These are phyloP conservation scores for Fragaria nilgerrensis DNA, from an alignment of 306 rosid genomes.

Conservation along the genomic window DNA sequence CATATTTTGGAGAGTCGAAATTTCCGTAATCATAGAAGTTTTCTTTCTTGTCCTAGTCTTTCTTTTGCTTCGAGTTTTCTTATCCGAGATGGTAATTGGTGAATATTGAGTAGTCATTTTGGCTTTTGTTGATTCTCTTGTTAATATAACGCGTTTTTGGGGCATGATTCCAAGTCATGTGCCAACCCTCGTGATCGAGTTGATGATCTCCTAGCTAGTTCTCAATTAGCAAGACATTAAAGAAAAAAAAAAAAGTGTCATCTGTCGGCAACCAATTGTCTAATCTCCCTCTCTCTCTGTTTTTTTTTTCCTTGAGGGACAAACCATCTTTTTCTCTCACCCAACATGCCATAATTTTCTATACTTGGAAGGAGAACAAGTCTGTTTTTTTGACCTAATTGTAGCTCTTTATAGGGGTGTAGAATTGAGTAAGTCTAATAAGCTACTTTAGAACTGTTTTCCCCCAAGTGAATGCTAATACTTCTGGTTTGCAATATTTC, in stretches of 20 bases:
- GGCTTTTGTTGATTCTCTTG: not conserved
- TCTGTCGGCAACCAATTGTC: conserved; percentile 48
- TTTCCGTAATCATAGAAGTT: too few relatives aligned
- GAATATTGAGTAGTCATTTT: conserved; percentile 15
- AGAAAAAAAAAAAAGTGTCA: conserved; percentile 20
- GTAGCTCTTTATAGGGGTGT: not conserved
- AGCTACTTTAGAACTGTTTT: not conserved
- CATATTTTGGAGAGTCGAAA: too few relatives aligned
- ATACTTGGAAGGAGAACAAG: conserved; percentile 33
- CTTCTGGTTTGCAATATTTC: not conserved
- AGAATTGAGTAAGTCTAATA: not conserved
- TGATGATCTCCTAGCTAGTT: conserved; percentile 1
- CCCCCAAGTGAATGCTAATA: conserved; percentile 23
- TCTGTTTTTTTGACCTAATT: conserved; percentile 39
- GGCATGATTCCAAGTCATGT: conserved; percentile 36
- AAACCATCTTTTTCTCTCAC: conserved; percentile 15
- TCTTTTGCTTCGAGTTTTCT: not conserved
- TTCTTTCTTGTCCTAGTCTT: not conserved
- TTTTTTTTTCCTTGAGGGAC: not conserved
- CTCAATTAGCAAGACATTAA: not conserved
- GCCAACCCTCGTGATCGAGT: conserved; percentile 47
- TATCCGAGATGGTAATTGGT: not conserved
- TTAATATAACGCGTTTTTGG: conserved; percentile 42
- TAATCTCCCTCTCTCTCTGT: too few relatives aligned
- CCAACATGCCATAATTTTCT: conserved; percentile 44